A percentile compares a stretch with the other conserved stretches of the same genome.
phyloP scores from a whole-genome alignment of 768 basidiomycete species.

The Ramaria rubella region DNA sequence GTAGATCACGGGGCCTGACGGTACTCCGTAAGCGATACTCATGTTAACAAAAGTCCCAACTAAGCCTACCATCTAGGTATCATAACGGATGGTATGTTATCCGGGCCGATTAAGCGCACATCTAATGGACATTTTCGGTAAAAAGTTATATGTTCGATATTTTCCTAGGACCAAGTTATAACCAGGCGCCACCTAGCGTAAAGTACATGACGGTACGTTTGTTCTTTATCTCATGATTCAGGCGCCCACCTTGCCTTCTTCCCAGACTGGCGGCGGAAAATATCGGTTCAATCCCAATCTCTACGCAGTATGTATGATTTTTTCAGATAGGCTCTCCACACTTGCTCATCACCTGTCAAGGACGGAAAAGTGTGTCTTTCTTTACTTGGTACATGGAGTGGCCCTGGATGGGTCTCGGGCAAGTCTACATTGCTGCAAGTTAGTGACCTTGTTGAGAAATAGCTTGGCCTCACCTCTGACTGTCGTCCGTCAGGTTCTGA shows the following conservation, averaged over 20 bases:
- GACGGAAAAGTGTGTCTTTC: slow-evolving; percentile 95
- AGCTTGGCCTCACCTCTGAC: neutral
- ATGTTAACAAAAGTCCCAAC: slow-evolving; percentile 5
- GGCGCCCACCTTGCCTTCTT: neutral
- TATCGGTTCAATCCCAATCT: slow-evolving; percentile 93
- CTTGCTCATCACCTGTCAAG: slow-evolving; percentile 27
- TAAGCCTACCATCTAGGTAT: slow-evolving; percentile 42
- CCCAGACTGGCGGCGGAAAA: slow-evolving; percentile 78
- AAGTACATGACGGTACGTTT: slow-evolving; percentile 48
- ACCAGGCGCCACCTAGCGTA: slow-evolving; percentile 73
- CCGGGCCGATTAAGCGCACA: neutral
- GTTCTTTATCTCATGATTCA: neutral
- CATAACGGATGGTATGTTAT: slow-evolving; percentile 79
- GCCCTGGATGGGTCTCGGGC: slow-evolving; percentile 90
- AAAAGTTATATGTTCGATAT: slow-evolving; percentile 78
- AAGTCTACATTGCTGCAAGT: slow-evolving; percentile 87
- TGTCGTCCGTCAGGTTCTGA: slow-evolving; percentile 49
- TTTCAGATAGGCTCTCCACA: neutral
- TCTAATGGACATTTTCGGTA: slow-evolving; percentile 10
- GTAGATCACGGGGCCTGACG: slow-evolving; percentile 83
- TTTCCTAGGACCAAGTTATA: slow-evolving; percentile 85
- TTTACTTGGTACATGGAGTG: slow-evolving; percentile 85
- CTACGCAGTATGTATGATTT: slow-evolving; percentile 58
- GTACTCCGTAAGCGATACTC: slow-evolving; percentile 62
- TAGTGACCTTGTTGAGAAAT: slow-evolving; percentile 12